Base-by-base conservation (phyloP, 148 eudicot species). In the Fagopyrum tataricum region DNA sequence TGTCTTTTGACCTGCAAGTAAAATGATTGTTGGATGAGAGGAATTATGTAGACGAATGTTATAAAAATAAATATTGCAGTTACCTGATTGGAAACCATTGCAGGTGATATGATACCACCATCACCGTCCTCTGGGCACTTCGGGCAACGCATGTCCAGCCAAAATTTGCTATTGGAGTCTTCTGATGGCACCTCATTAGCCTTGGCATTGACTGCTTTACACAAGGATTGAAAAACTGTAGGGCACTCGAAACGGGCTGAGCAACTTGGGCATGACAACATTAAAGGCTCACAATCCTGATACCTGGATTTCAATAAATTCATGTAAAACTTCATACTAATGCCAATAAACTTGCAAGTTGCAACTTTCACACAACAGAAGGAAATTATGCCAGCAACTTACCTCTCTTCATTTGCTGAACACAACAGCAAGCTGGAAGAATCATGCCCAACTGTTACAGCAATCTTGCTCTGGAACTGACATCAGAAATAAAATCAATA, bases 61-160 rank as follows among this genome's bases (percentile, higher is more conserved):
- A 31, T 31, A 31, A 31, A 43, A 5, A 64, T n/a, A 68, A 18
- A 43, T 18, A 21, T 43, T 8, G 72, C 17, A 70, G 4, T 73
- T 82, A 96, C 99, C 99, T 96, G 99, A 77, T 96, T 96, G 47
- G 97, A 91, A 66, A 96, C 84, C 81, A 81, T 74, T 53, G 74
- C 82, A 66, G 97, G 89, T 85, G 92, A 79, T 64, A 96, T 79
- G 74, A 75, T 81, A 67, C 96, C 90, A 12, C 13, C 76, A 80
- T 93, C 90, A 71, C 85, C 88, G 73, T 88, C 96, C 72, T 80
- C 87, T 3, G 94, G 95, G 73, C 99, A 96, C 72, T 81, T 86
- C n/a, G 94, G 91, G 79, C 99, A 96, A 49, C 81, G 83, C 79
- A 86, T 73, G 64, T 75, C 92, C 39, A 44, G 81, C 96, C 99